Percentiles rank a stretch among this genome's conserved stretches.
Conservation (phyloP, 768 basidiomycete genomes). For the Wakefieldia striispora region DNA sequence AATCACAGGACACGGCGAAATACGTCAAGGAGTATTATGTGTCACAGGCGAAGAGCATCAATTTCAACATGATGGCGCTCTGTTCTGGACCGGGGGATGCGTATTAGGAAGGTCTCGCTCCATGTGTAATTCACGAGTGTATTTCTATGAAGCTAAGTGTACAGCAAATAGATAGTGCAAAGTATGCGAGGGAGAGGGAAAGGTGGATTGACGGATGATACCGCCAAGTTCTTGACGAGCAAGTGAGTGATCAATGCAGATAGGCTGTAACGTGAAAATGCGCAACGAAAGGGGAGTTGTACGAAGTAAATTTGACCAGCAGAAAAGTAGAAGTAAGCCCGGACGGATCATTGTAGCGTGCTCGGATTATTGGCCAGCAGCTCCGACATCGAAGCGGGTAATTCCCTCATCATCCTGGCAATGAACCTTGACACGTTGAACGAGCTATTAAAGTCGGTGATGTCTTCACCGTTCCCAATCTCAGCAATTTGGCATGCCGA, state of each 20-base stretch:
- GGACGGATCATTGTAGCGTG: background rate
- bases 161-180: background rate
- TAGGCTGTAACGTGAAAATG: no score
- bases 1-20: conserved; percentile 43
- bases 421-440: conserved; percentile 34
- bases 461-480: conserved; percentile 33
- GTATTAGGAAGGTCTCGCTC: conserved; percentile 8
- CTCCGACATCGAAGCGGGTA: conserved; percentile 32
- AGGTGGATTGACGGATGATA: background rate
- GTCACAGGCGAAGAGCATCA: conserved; percentile 35
- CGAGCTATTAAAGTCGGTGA: conserved; percentile 30
- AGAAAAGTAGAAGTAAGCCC: no score
- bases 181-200: background rate
- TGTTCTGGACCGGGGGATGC: conserved; percentile 27
- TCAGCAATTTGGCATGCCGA: conserved; percentile 32
- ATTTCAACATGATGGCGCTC: conserved; percentile 50
- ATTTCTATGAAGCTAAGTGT: conserved; percentile 8
- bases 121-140: no score
- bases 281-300: no score
- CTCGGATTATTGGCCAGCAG: conserved; percentile 17
- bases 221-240: no score
- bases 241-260: no score
- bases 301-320: no score
- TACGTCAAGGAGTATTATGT: conserved; percentile 46
- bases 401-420: conserved; percentile 29